A percentile compares a stretch with the other conserved stretches of the same genome.
These are phyloP conservation scores for Syzygium malaccense DNA, from an alignment of 441 rosid genomes.

Conservation along the genomic window DNA sequence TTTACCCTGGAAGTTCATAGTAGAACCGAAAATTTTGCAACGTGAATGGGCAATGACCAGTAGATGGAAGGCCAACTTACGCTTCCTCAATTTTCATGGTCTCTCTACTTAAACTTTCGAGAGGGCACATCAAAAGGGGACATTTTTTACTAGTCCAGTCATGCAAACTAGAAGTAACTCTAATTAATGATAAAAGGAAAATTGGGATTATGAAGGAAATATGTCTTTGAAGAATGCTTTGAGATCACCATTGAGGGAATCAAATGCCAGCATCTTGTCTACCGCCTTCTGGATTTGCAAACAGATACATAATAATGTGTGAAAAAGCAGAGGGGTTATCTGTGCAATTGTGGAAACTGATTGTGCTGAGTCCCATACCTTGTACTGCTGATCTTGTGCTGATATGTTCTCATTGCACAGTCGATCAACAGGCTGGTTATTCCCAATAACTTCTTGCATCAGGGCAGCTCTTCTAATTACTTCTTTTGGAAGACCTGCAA, in stretches of 20 bases:
- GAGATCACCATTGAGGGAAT: conserved; percentile 49
- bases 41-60: background rate
- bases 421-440: conserved; percentile 39
- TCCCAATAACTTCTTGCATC: conserved; percentile 50
- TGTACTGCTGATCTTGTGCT: conserved; percentile 56
- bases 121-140: background rate
- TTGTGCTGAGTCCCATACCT: conserved; percentile 35
- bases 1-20: background rate
- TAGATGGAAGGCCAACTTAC: background rate
- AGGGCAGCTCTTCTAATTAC: conserved; percentile 73
- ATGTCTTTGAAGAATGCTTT: conserved; percentile 50
- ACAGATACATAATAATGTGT: background rate
- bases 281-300: conserved; percentile 52
- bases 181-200: background rate
- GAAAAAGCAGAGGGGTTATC: background rate
- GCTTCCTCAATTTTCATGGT: background rate
- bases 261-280: conserved; percentile 64
- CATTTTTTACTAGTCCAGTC: background rate
- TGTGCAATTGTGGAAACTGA: background rate
- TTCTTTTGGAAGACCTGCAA: conserved; percentile 73
- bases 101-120: background rate
- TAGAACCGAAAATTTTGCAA: background rate
- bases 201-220: conserved; percentile 22
- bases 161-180: background rate
- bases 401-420: conserved; percentile 49